Evolutionary conservation across 768 basidiomycete species (phyloP), one percentile per base, ranked within the genome.

Genomic region (Rhodosporidiobolus sp.): DNA sequence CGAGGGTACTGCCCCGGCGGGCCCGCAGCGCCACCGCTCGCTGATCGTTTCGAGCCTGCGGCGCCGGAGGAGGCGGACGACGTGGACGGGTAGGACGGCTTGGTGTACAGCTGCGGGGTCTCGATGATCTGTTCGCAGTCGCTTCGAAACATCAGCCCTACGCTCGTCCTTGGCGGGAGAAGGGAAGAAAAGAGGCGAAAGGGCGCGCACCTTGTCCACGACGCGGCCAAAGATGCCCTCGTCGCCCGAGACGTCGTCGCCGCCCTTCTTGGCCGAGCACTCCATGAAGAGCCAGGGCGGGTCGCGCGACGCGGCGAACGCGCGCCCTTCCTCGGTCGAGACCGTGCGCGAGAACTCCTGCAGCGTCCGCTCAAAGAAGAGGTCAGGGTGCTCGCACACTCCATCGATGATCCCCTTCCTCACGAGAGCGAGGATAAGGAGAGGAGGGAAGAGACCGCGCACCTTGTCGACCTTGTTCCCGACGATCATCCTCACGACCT

Each of bases 341-440:
- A 99, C 94, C 80, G 93, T 89, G 6, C 95, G 87, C 17, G 91
- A 92, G 82, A 89, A 91, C 79, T 96, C 94, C 92, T 94, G 77
- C 53, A 11, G 4, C n/a, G n/a, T n/a, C n/a, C n/a, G n/a, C n/a
- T n/a, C n/a, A n/a, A n/a, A n/a, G n/a, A n/a, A n/a, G n/a, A n/a
- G n/a, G n/a, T n/a, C n/a, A n/a, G n/a, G n/a, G n/a, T n/a, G n/a
- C n/a, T n/a, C n/a, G n/a, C n/a, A n/a, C n/a, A n/a, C n/a, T n/a
- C n/a, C n/a, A n/a, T n/a, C n/a, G n/a, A n/a, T n/a, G n/a, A n/a
- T n/a, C n/a, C n/a, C n/a, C n/a, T n/a, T n/a, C n/a, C n/a, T n/a
- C n/a, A n/a, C n/a, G 38, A 50, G 28, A 22, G 12, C 12, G 45
- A 43, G 38, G 38, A 43, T 43, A 17, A 52, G 45, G 12, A 14